Conservation (phyloP, 176 grass and related monocot species). For the Hsuehochloa calcarea region DNA sequence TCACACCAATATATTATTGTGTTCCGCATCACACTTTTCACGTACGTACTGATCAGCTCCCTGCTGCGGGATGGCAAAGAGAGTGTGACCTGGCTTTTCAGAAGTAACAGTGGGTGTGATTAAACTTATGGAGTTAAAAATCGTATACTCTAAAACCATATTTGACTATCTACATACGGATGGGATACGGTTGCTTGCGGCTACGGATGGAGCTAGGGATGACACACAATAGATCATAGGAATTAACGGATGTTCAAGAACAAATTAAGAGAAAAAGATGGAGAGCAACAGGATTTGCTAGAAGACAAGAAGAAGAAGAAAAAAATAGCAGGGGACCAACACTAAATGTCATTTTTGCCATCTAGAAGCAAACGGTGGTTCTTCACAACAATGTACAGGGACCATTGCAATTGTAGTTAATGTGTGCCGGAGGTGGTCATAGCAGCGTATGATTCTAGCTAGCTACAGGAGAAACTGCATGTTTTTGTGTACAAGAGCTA, state of each 20-base stretch:
- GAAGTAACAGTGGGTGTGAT: too few species aligned
- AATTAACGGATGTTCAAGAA: neutral
- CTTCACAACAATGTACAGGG: neutral
- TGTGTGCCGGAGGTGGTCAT: neutral
- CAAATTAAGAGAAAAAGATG: neutral
- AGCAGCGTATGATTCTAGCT: neutral
- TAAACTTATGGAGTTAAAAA: too few species aligned
- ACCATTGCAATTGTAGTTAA: neutral
- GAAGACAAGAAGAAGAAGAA: neutral
- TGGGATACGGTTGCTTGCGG: too few species aligned
- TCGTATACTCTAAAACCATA: too few species aligned
- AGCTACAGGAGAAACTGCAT: neutral
- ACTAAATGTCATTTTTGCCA: neutral
- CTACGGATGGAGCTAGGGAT: too few species aligned
- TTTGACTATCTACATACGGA: too few species aligned
- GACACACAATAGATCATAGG: neutral
- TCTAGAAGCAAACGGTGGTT: conserved; percentile 5
- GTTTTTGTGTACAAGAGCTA: neutral
- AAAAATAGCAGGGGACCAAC: neutral
- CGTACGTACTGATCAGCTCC: too few species aligned
- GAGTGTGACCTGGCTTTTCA: too few species aligned
- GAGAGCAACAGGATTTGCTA: neutral
- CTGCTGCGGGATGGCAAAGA: too few species aligned
- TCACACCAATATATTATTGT: too few species aligned
- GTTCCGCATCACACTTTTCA: too few species aligned